Evolutionary conservation across 805 yeast species (phyloP).

Genomic region (Priceomyces castillae): DNA sequence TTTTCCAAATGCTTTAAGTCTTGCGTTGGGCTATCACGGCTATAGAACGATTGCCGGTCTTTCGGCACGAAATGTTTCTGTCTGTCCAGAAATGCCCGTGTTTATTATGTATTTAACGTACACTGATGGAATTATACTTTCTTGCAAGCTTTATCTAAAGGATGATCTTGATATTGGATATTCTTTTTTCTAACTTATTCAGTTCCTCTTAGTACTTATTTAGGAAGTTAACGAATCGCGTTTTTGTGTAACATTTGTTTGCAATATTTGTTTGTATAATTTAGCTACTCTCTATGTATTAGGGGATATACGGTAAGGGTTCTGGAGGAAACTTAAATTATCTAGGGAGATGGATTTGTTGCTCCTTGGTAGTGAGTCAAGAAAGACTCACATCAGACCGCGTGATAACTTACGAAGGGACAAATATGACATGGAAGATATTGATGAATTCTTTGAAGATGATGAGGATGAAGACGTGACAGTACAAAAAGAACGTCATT

Average conservation of each 20-base stretch:
- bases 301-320: neutral
- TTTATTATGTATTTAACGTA: conserved; percentile 32
- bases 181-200: neutral
- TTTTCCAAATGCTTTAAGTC: conserved; percentile 33
- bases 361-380: conserved; percentile 55
- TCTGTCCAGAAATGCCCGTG: conserved; percentile 18
- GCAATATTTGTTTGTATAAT: conserved; percentile 4
- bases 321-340: neutral
- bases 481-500: conserved; percentile 3
- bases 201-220: conserved; percentile 2
- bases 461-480: conserved; percentile 25
- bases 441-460: conserved; percentile 66
- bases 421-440: conserved; percentile 62
- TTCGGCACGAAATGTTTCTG: conserved; percentile 24
- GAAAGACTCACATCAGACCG: conserved; percentile 63
- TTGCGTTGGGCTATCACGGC: conserved; percentile 26
- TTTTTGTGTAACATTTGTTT: conserved; percentile 9
- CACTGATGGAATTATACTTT: conserved; percentile 31
- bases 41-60: conserved; percentile 35
- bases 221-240: conserved; percentile 14
- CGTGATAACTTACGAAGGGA: conserved; percentile 49
- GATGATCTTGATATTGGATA: neutral
- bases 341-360: conserved; percentile 32
- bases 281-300: neutral
- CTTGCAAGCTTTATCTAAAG: conserved; percentile 16